Conservation (phyloP, 1,139 yeast genomes). For the Saccharomyces hybrid region DNA sequence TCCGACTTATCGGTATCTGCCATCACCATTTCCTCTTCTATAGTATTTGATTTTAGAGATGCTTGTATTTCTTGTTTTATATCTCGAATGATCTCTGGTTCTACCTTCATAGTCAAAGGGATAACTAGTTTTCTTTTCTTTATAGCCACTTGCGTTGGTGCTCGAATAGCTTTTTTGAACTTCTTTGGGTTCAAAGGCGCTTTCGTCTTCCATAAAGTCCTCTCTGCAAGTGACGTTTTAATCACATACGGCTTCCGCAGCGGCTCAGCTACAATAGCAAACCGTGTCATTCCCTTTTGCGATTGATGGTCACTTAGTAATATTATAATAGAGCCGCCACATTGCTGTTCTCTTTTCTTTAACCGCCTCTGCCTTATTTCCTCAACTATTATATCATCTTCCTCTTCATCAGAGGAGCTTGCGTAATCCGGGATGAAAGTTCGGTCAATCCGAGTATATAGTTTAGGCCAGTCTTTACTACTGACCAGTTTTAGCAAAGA, state of each 20-base stretch:
- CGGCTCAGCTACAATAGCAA: conserved; percentile 28
- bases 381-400: conserved; percentile 16
- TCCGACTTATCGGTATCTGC: neutral
- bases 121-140: conserved; percentile 8
- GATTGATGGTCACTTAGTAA: conserved; percentile 9
- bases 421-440: conserved; percentile 17
- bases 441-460: conserved; percentile 19
- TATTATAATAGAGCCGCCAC: conserved; percentile 24
- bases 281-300: conserved; percentile 8
- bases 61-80: neutral
- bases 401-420: conserved; percentile 30
- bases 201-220: conserved; percentile 13
- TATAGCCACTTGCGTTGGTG: conserved; percentile 18
- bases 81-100: neutral
- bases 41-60: neutral
- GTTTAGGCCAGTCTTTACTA: conserved; percentile 8
- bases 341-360: conserved; percentile 12
- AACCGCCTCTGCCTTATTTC: conserved; percentile 16
- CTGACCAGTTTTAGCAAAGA: conserved; percentile 12
- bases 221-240: conserved; percentile 17
- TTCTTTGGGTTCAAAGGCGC: conserved; percentile 5
- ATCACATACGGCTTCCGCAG: conserved; percentile 23
- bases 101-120: conserved; percentile 11
- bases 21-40: neutral
- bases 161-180: conserved; percentile 10